Evolutionary conservation across 169 alveolate genomes (phyloP).

Genomic region (Plasmodium coatneyi): DNA sequence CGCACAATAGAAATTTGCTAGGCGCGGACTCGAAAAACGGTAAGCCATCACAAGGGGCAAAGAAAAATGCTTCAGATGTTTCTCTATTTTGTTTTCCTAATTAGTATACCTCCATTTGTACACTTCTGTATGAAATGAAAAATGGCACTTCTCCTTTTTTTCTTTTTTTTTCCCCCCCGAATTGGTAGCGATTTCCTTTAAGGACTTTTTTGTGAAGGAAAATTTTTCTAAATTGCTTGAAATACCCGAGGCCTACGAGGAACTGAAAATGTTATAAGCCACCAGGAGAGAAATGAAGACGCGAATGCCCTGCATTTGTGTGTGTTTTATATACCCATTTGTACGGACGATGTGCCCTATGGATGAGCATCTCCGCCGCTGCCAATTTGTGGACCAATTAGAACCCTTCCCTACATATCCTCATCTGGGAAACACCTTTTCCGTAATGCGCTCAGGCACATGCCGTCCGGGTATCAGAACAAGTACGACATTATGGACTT

Average conservation of each 20-base stretch:
- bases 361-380: not conserved
- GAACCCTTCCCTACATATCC: not conserved
- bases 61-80: not conserved
- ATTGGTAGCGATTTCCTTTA: slow-evolving; percentile 33
- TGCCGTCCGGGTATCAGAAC: slow-evolving; percentile 69
- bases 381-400: not conserved
- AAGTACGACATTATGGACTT: slow-evolving; percentile 52
- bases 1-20: slow-evolving; percentile 4
- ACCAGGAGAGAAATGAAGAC: not conserved
- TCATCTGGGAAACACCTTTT: not conserved
- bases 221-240: slow-evolving; percentile 45
- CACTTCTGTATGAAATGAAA: not conserved
- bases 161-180: not conserved
- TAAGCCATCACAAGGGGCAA: not conserved
- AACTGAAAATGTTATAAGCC: slow-evolving; percentile 31
- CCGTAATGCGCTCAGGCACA: slow-evolving; percentile 27
- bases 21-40: slow-evolving; percentile 38
- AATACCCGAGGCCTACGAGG: slow-evolving; percentile 67
- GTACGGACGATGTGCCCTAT: not conserved
- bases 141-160: not conserved
- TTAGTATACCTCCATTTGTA: not conserved
- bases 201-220: slow-evolving; percentile 57
- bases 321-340: not conserved
- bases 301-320: not conserved
- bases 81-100: not conserved